A percentile compares a stretch with the other conserved stretches of the same genome.
These are phyloP conservation scores for Yarrowia sp. DNA, from an alignment of 805 yeast species.

Conservation along the genomic window DNA sequence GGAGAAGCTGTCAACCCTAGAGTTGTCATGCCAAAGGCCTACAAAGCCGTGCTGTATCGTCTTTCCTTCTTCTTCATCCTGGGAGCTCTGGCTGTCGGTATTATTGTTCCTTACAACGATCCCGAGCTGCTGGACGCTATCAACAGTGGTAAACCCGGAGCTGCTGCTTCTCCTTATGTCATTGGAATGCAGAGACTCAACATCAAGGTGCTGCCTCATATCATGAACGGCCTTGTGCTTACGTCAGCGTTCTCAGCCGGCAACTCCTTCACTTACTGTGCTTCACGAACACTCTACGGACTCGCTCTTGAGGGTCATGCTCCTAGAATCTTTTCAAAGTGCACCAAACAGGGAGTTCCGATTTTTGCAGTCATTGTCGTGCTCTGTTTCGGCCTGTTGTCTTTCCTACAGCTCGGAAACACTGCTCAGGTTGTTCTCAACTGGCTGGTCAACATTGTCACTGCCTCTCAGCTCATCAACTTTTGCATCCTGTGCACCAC, in stretches of 20 bases:
- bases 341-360: conserved; percentile 70
- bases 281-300: conserved; percentile 66
- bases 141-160: conserved; percentile 65
- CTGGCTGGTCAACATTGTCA: conserved; percentile 61
- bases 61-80: conserved; percentile 65
- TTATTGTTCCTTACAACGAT: conserved; percentile 69
- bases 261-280: conserved; percentile 72
- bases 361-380: conserved; percentile 49
- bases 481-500: conserved; percentile 57
- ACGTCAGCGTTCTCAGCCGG: conserved; percentile 82
- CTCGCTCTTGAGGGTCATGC: conserved; percentile 71
- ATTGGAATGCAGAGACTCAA: conserved; percentile 68
- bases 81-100: conserved; percentile 76
- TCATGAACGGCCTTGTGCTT: conserved; percentile 75
- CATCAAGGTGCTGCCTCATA: conserved; percentile 65
- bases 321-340: conserved; percentile 60
- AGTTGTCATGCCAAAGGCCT: conserved; percentile 71
- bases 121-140: conserved; percentile 58
- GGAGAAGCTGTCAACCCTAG: conserved; percentile 77
- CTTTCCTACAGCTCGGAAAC: conserved; percentile 62
- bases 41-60: conserved; percentile 69
- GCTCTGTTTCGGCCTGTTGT: conserved; percentile 58
- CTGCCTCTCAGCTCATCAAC: conserved; percentile 65
- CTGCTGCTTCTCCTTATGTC: conserved; percentile 77
- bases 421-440: conserved; percentile 61